Base-by-base conservation (phyloP, 495 filamentous ascomycete species). In the Acidiella bohemica region DNA sequence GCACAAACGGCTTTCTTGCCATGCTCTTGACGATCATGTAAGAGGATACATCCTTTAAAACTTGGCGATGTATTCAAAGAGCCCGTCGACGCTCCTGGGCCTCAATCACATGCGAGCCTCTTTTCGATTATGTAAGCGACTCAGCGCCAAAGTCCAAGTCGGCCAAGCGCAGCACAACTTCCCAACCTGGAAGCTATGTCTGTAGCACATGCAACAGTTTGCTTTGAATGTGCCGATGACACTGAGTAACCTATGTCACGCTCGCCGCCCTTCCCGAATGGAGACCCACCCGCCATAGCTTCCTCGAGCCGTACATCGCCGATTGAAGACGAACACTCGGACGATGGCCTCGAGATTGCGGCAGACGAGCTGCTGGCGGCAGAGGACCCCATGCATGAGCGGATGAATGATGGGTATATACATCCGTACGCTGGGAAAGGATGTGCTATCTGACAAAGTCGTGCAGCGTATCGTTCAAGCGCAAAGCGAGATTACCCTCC, bases 391-490 rank as follows among this genome's bases (percentile, higher is more conserved):
- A 36, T 61, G n/a, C 29, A 41, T 21, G 47, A 42, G 27, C 39
- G 10, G 47, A 53, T 5, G 55, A 57, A 24, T 39, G 51, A 57
- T 60, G 35, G 23, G 28, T 32, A 12, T 11, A 4, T 11, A 30
- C 4, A 3, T 12, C n/a, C 3, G 10, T 30, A 10, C 20, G 27
- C 26, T 47, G 29, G 23, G 5, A 8, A 16, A 5, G 21, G 19
- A n/a, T n/a, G n/a, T n/a, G n/a, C n/a, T n/a, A n/a, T n/a, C n/a
- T n/a, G n/a, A n/a, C n/a, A n/a, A n/a, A n/a, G n/a, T n/a, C n/a
- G n/a, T 36, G 2, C 43, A 81, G 81, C 2, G 67, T 85, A 36
- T 75, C 79, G 13, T 94, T 94, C 65, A 90, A 92, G 64, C 77
- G 80, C 49, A 85, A 84, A 51, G 70, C 69, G 53, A 66, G 49